Conservation (phyloP, 768 basidiomycete genomes). For the Mycena venus region DNA sequence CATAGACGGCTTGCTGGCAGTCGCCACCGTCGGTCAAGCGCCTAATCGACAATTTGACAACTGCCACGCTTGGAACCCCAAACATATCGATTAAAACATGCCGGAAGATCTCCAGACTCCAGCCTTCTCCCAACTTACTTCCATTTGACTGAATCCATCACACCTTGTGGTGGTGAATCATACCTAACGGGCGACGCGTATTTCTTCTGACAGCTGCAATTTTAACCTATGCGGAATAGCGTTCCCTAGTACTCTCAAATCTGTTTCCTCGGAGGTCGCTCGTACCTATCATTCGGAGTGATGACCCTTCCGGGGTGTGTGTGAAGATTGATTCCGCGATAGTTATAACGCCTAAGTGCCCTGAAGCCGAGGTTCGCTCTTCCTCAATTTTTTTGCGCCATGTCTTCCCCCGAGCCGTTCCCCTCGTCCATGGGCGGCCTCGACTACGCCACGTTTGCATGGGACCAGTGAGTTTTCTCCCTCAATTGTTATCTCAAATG, state of each 20-base stretch:
- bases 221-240: constrained; percentile 4
- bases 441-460: constrained; percentile 22
- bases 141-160: constrained; percentile 2
- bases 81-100: too few species aligned
- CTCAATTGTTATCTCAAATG: too few species aligned
- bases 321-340: background rate
- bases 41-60: background rate
- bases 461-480: constrained; percentile 23
- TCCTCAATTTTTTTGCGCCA: background rate
- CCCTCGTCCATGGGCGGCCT: constrained; percentile 19
- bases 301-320: background rate
- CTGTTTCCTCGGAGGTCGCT: background rate
- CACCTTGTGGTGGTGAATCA: background rate
- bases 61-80: too few species aligned
- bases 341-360: background rate
- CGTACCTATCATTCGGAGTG: background rate
- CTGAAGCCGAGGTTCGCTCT: background rate
- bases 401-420: background rate
- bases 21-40: background rate
- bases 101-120: too few species aligned
- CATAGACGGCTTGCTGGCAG: background rate
- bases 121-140: background rate
- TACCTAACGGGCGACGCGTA: too few species aligned
- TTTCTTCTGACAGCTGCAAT: constrained; percentile 11
- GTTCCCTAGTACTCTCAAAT: background rate